Base-by-base conservation (phyloP, 345 rosid species). In the Eucalyptus grandis region DNA sequence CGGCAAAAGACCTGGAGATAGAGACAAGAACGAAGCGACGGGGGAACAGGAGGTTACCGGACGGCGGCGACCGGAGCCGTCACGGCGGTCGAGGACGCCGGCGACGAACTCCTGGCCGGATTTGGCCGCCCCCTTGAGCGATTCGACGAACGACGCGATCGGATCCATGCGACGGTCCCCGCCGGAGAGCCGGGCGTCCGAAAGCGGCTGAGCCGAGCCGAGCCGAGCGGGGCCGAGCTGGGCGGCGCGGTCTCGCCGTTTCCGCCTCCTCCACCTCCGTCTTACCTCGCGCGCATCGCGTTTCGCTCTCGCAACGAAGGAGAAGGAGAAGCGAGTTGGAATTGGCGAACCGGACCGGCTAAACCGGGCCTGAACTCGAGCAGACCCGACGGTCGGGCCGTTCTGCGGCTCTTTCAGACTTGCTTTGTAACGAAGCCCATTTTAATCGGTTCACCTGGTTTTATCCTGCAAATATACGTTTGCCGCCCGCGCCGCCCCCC, bases 81-180 rank as follows among this genome's bases (percentile, higher is more conserved):
- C 46, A 31, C 91, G 91, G 93, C 91, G 91, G 87, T 49, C 89
- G 43, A 95, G n/a, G 62, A 93, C 90, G 91, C 92, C 91, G 87
- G 89, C 90, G 77, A 95, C 89, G 58, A 93, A 93, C 77, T 92
- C 92, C 58, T 94, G 97, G 69, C 92, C 89, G 26, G 96, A 94
- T 89, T 92, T 92, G 22, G 95, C 93, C 62, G 94, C 86, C 69
- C 90, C 91, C 90, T 94, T 96, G 24, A 94, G 89, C 88, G 91
- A 93, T 87, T 95, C 96, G 44, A 94, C 89, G 4, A 91, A 89
- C 22, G 94, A 90, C 90, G 91, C 90, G 46, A 94, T 53, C n/a
- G 96, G 95, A 58, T 96, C 95, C 99, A 96, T 95, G 67, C n/a
- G n/a, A 27, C 30, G 17, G 16, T 6, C n/a, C 13, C 15, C 43